A percentile compares a stretch with the other conserved stretches of the same genome.
Conservation (phyloP, 139 green algal genomes). For the Chlamydomonas sp. region DNA sequence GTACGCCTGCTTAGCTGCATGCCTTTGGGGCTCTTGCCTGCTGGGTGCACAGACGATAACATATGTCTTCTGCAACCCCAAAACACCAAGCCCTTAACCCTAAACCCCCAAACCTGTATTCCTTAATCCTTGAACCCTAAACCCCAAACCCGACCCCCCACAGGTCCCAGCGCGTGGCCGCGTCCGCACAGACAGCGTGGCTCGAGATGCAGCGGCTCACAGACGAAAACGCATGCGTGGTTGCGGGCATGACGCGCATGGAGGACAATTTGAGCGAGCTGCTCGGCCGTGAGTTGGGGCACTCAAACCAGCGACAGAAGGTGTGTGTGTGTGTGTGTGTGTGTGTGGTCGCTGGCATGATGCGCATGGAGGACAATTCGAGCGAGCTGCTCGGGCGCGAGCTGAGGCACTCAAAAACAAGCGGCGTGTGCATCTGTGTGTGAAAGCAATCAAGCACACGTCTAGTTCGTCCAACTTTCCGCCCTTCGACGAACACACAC, state of each 20-base stretch:
- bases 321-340: neutral
- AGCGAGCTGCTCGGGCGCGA: slow-evolving; percentile 2
- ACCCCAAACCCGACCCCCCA: neutral
- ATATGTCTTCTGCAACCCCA: neutral
- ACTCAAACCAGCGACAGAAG: slow-evolving; percentile 9
- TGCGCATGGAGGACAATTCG: slow-evolving; percentile 34
- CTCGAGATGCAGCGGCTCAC: slow-evolving; percentile 40
- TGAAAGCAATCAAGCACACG: neutral
- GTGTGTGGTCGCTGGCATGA: slow-evolving; percentile 27
- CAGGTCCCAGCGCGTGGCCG: neutral
- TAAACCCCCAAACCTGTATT: neutral
- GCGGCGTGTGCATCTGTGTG: neutral
- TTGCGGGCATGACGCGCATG: slow-evolving; percentile 31
- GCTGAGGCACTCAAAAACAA: slow-evolving; percentile 7
- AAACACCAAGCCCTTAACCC: neutral
- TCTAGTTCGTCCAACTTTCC: neutral
- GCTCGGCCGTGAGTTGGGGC: neutral
- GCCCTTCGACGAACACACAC: neutral
- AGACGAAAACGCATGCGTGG: slow-evolving; percentile 45
- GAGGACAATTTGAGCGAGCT: slow-evolving; percentile 21
- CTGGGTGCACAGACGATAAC: neutral
- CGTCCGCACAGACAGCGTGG: neutral
- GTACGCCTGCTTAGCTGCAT: neutral
- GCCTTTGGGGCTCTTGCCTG: neutral
- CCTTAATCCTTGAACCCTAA: neutral